Percentiles rank a stretch among this genome's conserved stretches.
These are phyloP conservation scores for Holtermanniella nyarrowii DNA, from an alignment of 768 basidiomycete genomes.

Conservation along the genomic window DNA sequence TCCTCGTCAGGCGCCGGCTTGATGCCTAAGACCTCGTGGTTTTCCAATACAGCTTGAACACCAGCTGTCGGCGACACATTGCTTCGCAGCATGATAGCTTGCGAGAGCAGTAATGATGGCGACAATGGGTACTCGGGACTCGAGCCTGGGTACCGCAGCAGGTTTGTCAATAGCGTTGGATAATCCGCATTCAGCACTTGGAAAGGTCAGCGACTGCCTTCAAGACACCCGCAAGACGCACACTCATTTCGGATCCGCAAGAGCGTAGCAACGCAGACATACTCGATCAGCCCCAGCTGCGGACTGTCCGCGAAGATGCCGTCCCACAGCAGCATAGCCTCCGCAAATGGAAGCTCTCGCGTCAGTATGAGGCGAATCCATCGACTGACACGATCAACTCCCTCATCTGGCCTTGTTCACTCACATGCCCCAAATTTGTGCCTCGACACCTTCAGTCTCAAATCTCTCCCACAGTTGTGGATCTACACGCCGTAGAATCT, in stretches of 20 bases:
- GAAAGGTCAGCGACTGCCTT: slow-evolving; percentile 13
- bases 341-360: slow-evolving; percentile 70
- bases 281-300: slow-evolving; percentile 63
- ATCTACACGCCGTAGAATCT: slow-evolving; percentile 64
- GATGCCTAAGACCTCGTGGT: slow-evolving; percentile 64
- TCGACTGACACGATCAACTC: slow-evolving; percentile 48
- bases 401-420: slow-evolving; percentile 30
- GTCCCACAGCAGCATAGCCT: slow-evolving; percentile 89
- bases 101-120: slow-evolving; percentile 58
- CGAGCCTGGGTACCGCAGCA: slow-evolving; percentile 73
- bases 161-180: slow-evolving; percentile 65
- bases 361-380: slow-evolving; percentile 92
- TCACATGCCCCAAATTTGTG: slow-evolving; percentile 93
- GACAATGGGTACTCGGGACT: slow-evolving; percentile 33
- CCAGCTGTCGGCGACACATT: slow-evolving; percentile 65
- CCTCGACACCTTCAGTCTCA: slow-evolving; percentile 75
- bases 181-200: slow-evolving; percentile 81
- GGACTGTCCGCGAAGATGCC: slow-evolving; percentile 82
- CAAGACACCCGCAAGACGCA: slow-evolving; percentile 43
- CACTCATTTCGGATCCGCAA: slow-evolving; percentile 82
- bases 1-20: slow-evolving; percentile 47
- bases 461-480: slow-evolving; percentile 65
- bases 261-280: slow-evolving; percentile 90
- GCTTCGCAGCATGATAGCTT: slow-evolving; percentile 69
- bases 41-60: slow-evolving; percentile 68